Conservation (phyloP, 2,329 filamentous ascomycete genomes). For the Colletotrichum theobromicola region DNA sequence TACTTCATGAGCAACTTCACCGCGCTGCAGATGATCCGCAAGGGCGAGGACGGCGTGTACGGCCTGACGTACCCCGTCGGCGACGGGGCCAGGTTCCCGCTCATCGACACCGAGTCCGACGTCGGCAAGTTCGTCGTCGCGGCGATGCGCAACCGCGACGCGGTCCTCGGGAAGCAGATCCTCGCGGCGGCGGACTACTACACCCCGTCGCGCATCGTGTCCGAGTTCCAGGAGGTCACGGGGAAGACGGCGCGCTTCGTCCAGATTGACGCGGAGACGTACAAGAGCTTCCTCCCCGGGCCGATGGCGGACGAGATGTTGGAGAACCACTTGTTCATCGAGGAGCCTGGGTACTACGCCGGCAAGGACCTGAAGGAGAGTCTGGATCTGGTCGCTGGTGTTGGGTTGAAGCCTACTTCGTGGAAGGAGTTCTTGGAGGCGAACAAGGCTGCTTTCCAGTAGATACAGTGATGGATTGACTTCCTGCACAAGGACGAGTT, state of each 20-base stretch:
- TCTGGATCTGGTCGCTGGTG: not conserved
- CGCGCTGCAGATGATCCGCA: constrained; percentile 24
- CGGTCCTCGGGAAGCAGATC: constrained; percentile 17
- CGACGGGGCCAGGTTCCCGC: constrained; percentile 33
- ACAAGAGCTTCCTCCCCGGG: constrained; percentile 27
- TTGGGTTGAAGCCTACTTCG: not conserved
- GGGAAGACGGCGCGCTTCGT: constrained; percentile 1
- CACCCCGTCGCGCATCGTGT: constrained; percentile 9
- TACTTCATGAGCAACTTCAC: constrained; percentile 58
- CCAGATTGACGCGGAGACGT: constrained; percentile 23
- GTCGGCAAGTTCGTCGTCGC: constrained; percentile 27
- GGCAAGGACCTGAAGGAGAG: not conserved
- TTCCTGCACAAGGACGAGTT: fast-evolving
- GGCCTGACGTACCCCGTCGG: constrained; percentile 25
- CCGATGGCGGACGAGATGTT: constrained; percentile 26
- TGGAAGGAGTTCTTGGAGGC: constrained; percentile 17
- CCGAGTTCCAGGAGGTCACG: constrained; percentile 17
- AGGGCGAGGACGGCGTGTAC: constrained; percentile 32
- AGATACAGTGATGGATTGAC: not conserved
- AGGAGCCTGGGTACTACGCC: constrained; percentile 25
- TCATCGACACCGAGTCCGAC: constrained; percentile 35
- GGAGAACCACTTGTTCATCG: constrained; percentile 27
- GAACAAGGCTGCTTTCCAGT: not conserved
- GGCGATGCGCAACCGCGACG: not conserved
- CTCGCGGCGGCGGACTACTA: constrained; percentile 20